Evolutionary conservation across 331 rosid species (phyloP), one percentile per base, ranked within the genome.

Genomic region (Malus hybrid): DNA sequence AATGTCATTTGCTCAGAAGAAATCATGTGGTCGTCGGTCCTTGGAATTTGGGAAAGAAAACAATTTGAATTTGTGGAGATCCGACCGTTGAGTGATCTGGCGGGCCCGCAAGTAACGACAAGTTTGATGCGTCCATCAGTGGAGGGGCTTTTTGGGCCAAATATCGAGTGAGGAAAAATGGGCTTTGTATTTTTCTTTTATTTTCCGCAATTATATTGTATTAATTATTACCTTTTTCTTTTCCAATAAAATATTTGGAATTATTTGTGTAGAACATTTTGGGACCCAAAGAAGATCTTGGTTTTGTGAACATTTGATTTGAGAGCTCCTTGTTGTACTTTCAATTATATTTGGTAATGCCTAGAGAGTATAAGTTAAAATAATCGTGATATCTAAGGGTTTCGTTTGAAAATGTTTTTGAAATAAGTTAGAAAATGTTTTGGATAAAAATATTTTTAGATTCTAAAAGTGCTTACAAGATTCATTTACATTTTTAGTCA

Each of bases 111-210:
- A 26, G 19, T 29, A 63, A 29, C 5, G 67, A 62, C 85, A 75
- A 71, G 84, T 83, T 86, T 73, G 62, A 64, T 70, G 67, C 78
- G 81, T 73, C 92, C 89, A 85, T 1, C 86, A 71, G 76, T 74
- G 71, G 68, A 55, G 34, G 63, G 68, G 75, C 84, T 75, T 88
- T 81, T 71, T 50, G 29, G 69, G 85, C 72, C 44, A 55, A 42
- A 42, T 42, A 39, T 77, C 66, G 76, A 85, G 88, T 82, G 89
- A 86, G 78, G 75, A 44, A 57, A 57, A 32, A 6, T 30, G 18
- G 34, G 4, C 1, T 53, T 69, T 55, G 58, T n/a, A 28, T 80
- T 63, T 34, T 34, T 64, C 50, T 29, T 55, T 58, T 67, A 7
- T 16, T 7, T 39, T 8, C 50, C 60, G 4, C 15, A 11, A 75